phyloP scores from a whole-genome alignment of 805 yeast genomes.

The Pichia rugopelliculosa region DNA sequence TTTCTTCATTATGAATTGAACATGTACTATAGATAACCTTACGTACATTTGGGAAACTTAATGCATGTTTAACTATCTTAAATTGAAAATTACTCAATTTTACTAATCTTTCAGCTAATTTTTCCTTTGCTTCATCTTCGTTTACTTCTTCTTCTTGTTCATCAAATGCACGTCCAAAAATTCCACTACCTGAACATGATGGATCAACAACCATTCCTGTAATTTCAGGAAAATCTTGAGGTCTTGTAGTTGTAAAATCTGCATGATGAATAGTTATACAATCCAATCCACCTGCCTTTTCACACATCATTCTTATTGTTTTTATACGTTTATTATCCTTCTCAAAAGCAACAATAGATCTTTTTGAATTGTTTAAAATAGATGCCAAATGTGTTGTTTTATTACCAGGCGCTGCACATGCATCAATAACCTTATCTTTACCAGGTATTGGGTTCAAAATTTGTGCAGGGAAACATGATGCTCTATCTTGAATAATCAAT shows the following conservation, averaged over 20 bases:
- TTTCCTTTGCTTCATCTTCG: slow-evolving; percentile 36
- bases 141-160: slow-evolving; percentile 32
- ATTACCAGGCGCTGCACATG: slow-evolving; percentile 98
- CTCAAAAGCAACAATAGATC: slow-evolving; percentile 76
- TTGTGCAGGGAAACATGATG: slow-evolving; percentile 93
- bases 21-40: slow-evolving; percentile 92
- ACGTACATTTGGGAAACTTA: slow-evolving; percentile 67
- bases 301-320: slow-evolving; percentile 68
- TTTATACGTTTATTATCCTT: slow-evolving; percentile 68
- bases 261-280: slow-evolving; percentile 37
- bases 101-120: slow-evolving; percentile 47
- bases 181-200: slow-evolving; percentile 96
- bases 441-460: slow-evolving; percentile 60
- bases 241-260: slow-evolving; percentile 58
- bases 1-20: slow-evolving; percentile 88
- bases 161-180: slow-evolving; percentile 78
- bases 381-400: slow-evolving; percentile 92
- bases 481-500: slow-evolving; percentile 89
- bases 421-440: slow-evolving; percentile 62
- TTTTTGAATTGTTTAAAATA: slow-evolving; percentile 34
- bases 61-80: slow-evolving; percentile 81
- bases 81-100: slow-evolving; percentile 83
- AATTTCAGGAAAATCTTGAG: slow-evolving; percentile 53
- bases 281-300: slow-evolving; percentile 57
- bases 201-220: slow-evolving; percentile 91